These are phyloP conservation scores for Trichoderma sp. DNA, from an alignment of 2,329 filamentous ascomycete genomes.

Conservation along the genomic window DNA sequence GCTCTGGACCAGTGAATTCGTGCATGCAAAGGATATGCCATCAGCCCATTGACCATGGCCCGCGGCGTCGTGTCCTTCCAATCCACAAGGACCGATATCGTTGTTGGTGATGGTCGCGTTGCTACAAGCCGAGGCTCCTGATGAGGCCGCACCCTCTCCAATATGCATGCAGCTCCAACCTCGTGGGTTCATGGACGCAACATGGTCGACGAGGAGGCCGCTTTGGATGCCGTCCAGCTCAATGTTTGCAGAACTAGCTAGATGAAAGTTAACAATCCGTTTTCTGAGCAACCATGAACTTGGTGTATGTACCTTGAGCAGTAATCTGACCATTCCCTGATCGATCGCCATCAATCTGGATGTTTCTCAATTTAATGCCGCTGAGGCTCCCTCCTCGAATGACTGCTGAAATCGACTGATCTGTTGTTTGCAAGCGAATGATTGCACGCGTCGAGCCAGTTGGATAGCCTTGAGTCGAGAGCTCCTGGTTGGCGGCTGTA, in stretches of 20 bases:
- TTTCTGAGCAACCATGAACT: neutral
- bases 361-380: neutral
- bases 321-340: neutral
- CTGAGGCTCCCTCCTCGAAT: neutral
- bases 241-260: neutral
- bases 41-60: neutral
- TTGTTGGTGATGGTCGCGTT: neutral
- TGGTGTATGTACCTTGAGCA: neutral
- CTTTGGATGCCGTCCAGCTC: neutral
- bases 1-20: neutral
- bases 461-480: neutral
- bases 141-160: neutral
- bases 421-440: neutral
- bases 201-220: neutral
- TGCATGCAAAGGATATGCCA: neutral
- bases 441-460: neutral
- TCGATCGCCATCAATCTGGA: neutral
- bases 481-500: neutral
- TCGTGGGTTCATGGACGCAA: neutral
- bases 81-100: neutral
- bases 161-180: neutral
- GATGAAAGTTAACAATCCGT: neutral
- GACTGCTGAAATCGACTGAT: neutral
- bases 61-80: neutral
- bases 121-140: neutral